phyloP scores from a whole-genome alignment of 331 rosid species.

The Cucumis variabilis region DNA sequence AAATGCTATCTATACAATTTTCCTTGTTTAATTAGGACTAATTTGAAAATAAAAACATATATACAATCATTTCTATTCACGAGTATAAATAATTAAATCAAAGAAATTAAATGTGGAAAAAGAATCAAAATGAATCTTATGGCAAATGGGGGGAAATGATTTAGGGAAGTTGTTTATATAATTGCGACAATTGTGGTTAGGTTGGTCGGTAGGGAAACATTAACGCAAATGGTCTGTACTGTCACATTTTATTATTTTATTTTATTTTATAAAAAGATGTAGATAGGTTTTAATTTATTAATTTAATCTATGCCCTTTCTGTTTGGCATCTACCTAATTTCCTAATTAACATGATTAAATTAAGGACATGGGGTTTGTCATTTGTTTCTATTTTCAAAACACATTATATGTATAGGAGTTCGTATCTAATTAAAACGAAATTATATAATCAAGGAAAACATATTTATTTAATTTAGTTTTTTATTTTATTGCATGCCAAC shows the following conservation, averaged over 20 bases:
- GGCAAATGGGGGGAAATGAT: neutral
- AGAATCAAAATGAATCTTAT: too few relatives aligned
- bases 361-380: neutral
- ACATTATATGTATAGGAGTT: neutral
- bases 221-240: neutral
- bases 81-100: too few relatives aligned
- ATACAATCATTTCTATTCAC: too few relatives aligned
- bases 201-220: constrained; percentile 35
- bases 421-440: neutral
- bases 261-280: neutral
- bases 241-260: neutral
- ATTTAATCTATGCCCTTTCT: constrained; percentile 5
- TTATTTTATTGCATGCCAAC: constrained; percentile 2
- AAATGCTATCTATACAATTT: too few relatives aligned
- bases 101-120: too few relatives aligned
- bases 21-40: too few relatives aligned
- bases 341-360: neutral
- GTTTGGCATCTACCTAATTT: constrained; percentile 14
- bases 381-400: neutral
- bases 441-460: neutral
- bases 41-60: too few relatives aligned
- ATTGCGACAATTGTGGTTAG: constrained; percentile 25
- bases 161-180: constrained; percentile 17
- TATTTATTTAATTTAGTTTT: neutral
- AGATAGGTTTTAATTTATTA: neutral